Evolutionary conservation across 768 basidiomycete species (phyloP), one percentile per base, ranked within the genome.

Genomic region (Hericium coralloides): DNA sequence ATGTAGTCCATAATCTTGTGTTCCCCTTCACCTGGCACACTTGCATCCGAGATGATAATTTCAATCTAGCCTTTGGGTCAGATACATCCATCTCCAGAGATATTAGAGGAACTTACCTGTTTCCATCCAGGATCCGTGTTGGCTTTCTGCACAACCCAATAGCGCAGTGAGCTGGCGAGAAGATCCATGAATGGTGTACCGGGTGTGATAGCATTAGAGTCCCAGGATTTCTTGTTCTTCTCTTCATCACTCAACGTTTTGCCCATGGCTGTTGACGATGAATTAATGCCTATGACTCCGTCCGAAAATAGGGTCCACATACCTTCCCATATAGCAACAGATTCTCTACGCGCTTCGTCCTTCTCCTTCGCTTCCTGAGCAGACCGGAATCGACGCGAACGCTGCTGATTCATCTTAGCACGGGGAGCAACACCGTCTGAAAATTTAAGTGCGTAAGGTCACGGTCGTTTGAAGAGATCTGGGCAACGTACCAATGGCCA

Each of bases 1-100:
- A 99, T 95, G 69, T 82, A 98, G 69, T 98, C 97, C 94, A 99
- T 98, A 61, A 99, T 98, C 76, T 99, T 99, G 72, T 99, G 97
- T 69, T 99, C 97, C 68, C 97, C 97, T 72, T 99, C 97, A 63
- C 97, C 97, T 1, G 97, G 95, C 12, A 98, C 97, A 55, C 89
- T 85, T 2, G 97, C 92, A 63, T 99, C 97, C 5, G 97, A 99
- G 55, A 99, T 92, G 62, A 98, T 85, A 53, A 99, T 89, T 78
- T 98, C 84, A 41, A 99, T 79, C 94, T 95, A 63, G 54, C 2
- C 31, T 8, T 52, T 10, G 6, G 12, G 12, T 20, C 26, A 9
- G 37, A 22, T 4, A 14, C 0, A 52, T 18, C 20, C 26, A 15
- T 45, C 10, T 17, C 45, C 3, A 43, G 18, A 38, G n/a, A 14